Evolutionary conservation across 805 yeast species (phyloP).

Genomic region (Diddensiella transvaalensis): DNA sequence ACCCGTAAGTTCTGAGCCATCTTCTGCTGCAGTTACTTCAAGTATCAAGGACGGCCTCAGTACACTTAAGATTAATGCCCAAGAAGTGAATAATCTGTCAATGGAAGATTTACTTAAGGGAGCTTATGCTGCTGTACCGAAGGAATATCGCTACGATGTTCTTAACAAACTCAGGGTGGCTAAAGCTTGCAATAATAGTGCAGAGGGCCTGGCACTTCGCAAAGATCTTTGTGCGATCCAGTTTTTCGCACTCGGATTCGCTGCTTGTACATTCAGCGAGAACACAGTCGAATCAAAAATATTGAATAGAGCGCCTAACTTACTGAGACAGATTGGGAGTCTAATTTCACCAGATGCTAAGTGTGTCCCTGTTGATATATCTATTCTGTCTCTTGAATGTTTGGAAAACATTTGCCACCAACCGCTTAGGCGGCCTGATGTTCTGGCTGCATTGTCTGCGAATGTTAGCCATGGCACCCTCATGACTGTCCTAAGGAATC

Average conservation of each 20-base stretch:
- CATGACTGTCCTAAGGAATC: conserved; percentile 64
- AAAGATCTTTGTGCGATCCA: conserved; percentile 59
- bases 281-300: conserved; percentile 60
- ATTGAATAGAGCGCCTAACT: conserved; percentile 68
- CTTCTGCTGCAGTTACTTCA: not conserved
- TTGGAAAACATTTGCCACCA: conserved; percentile 66
- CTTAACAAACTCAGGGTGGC: conserved; percentile 59
- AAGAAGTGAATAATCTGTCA: conserved; percentile 48
- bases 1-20: not conserved
- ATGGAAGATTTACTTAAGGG: conserved; percentile 21
- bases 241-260: conserved; percentile 62
- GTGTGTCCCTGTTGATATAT: conserved; percentile 48
- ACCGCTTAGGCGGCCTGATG: conserved; percentile 69
- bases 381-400: conserved; percentile 59
- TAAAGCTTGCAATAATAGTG: conserved; percentile 58
- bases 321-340: conserved; percentile 66
- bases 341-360: conserved; percentile 62
- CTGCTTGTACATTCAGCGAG: conserved; percentile 53
- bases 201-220: conserved; percentile 53
- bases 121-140: conserved; percentile 41
- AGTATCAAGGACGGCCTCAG: conserved; percentile 41
- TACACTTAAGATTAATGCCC: conserved; percentile 50
- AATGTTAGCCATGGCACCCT: conserved; percentile 82
- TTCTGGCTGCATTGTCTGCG: conserved; percentile 75
- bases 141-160: conserved; percentile 61